phyloP scores from a whole-genome alignment of 129 eudicot genomes.

The Flaveria bidentis region DNA sequence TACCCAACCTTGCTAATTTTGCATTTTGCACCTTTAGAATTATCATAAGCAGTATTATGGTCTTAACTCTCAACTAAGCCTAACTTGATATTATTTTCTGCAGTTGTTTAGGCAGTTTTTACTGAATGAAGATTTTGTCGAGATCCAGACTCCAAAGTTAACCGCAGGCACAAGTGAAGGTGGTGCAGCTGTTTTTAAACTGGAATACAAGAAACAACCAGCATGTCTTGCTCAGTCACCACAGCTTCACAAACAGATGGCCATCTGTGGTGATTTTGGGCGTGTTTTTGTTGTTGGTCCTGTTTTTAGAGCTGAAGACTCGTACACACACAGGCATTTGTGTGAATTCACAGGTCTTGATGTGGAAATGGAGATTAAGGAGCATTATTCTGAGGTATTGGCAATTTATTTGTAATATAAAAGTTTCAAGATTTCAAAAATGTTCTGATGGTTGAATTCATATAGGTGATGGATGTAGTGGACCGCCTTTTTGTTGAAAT shows the following conservation, averaged over 20 bases:
- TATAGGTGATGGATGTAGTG: slow-evolving; percentile 94
- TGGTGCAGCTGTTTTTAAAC: slow-evolving; percentile 84
- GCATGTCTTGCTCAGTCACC: slow-evolving; percentile 98
- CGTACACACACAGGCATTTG: slow-evolving; percentile 85
- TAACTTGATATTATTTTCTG: slow-evolving; percentile 20
- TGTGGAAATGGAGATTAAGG: slow-evolving; percentile 86
- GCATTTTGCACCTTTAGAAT: not conserved
- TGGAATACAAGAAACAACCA: slow-evolving; percentile 78
- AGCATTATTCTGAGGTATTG: slow-evolving; percentile 81
- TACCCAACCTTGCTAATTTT: not conserved
- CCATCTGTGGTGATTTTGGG: slow-evolving; percentile 83
- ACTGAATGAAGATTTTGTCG: slow-evolving; percentile 57
- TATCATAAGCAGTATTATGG: not conserved
- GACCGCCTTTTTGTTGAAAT: slow-evolving; percentile 76
- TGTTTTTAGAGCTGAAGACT: slow-evolving; percentile 94
- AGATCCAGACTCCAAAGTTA: slow-evolving; percentile 77
- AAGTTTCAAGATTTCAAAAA: not conserved
- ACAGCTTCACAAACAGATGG: slow-evolving; percentile 94
- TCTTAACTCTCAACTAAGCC: not conserved
- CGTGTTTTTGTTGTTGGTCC: slow-evolving; percentile 88
- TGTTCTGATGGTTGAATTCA: slow-evolving; percentile 5
- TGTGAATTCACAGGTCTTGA: slow-evolving; percentile 95
- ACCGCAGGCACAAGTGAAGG: slow-evolving; percentile 96
- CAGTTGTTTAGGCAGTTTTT: slow-evolving; percentile 77
- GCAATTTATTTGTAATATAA: not conserved